phyloP scores from a whole-genome alignment of 2,329 filamentous ascomycete species.

The Grosmannia huntii region DNA sequence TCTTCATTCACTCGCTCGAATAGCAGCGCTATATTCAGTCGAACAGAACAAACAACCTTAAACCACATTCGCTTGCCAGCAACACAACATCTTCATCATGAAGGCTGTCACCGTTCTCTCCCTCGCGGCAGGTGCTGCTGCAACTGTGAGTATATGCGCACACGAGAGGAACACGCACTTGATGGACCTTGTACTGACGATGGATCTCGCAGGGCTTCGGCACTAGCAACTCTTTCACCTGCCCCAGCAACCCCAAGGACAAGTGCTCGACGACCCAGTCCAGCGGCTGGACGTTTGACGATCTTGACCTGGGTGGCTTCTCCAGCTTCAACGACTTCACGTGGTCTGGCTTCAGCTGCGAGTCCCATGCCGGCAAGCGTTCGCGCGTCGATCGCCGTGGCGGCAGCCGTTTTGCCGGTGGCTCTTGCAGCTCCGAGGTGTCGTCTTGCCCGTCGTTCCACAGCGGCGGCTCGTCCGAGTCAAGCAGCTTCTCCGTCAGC shows the following conservation, averaged over 20 bases:
- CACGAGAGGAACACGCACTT: too few relatives aligned
- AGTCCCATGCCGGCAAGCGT: conserved; percentile 39
- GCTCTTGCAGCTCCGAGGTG: conserved; percentile 33
- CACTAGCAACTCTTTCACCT: conserved; percentile 40
- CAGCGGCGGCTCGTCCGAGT: conserved; percentile 26
- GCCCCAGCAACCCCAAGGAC: conserved; percentile 63
- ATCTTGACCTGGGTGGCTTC: conserved; percentile 49
- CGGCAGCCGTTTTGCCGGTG: conserved; percentile 48
- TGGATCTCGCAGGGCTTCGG: conserved; percentile 11
- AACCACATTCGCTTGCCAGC: background rate
- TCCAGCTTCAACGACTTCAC: conserved; percentile 56
- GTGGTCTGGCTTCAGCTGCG: conserved; percentile 62
- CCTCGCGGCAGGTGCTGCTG: conserved; percentile 38
- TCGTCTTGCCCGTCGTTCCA: conserved; percentile 45
- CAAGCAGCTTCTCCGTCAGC: conserved; percentile 59
- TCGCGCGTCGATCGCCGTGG: conserved; percentile 39
- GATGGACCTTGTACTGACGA: too few relatives aligned
- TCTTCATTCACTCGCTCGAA: conserved; percentile 13
- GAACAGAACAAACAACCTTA: background rate
- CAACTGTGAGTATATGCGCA: conserved; percentile 21
- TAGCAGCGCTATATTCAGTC: conserved; percentile 3
- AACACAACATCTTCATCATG: conserved; percentile 24
- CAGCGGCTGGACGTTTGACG: conserved; percentile 58
- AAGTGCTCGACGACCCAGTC: conserved; percentile 60
- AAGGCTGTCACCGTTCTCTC: conserved; percentile 34